Conservation (phyloP, 352 stramenopile genomes). For the Pythium oligandrum region DNA sequence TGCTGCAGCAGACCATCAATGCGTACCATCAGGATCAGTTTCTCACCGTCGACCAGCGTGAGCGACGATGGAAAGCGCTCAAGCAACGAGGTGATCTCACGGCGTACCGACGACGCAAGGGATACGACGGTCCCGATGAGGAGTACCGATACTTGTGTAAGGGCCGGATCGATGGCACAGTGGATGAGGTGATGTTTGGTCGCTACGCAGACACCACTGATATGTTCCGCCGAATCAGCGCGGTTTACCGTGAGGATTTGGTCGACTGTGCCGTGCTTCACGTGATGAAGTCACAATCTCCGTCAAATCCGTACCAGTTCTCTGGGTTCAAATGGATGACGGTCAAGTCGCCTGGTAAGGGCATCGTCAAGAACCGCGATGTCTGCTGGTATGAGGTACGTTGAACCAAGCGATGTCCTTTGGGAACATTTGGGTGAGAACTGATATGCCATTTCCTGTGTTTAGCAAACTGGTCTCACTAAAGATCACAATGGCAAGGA, state of each 20-base stretch:
- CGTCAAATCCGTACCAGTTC: slow-evolving; percentile 56
- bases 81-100: slow-evolving; percentile 58
- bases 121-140: slow-evolving; percentile 29
- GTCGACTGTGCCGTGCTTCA: slow-evolving; percentile 73
- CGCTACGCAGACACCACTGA: slow-evolving; percentile 70
- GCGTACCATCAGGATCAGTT: slow-evolving; percentile 66
- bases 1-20: slow-evolving; percentile 65
- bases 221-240: slow-evolving; percentile 63
- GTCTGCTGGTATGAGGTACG: slow-evolving; percentile 45
- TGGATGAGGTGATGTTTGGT: slow-evolving; percentile 74
- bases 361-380: slow-evolving; percentile 73
- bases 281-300: slow-evolving; percentile 46
- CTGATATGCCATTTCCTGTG: too few species aligned
- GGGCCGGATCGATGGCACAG: slow-evolving; percentile 55
- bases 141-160: slow-evolving; percentile 64
- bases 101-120: slow-evolving; percentile 50
- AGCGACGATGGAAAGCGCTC: slow-evolving; percentile 68
- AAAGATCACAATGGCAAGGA: slow-evolving; percentile 70
- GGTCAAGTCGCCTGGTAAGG: slow-evolving; percentile 59
- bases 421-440: too few species aligned
- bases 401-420: too few species aligned
- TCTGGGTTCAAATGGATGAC: slow-evolving; percentile 84
- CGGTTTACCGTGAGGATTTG: slow-evolving; percentile 70
- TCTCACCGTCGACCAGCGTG: slow-evolving; percentile 47
- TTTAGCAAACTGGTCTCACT: slow-evolving; percentile 67